Evolutionary conservation across 1,284 basidiomycete genomes (phyloP).

Genomic region (Malassezia globosa): DNA sequence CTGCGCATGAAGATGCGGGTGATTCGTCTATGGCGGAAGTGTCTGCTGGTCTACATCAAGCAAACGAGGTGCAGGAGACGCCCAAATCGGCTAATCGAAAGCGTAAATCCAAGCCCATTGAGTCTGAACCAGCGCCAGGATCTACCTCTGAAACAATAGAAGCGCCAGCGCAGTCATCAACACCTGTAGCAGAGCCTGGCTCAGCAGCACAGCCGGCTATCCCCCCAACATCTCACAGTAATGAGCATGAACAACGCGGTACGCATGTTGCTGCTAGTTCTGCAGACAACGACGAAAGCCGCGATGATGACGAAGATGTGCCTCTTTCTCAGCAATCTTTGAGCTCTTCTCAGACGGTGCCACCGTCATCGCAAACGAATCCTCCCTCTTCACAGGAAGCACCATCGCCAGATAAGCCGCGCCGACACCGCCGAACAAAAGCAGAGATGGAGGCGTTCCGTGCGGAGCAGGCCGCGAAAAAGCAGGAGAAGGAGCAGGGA

Average conservation of each 20-base stretch:
- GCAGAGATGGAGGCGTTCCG: conserved; percentile 20
- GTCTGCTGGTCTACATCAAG: not conserved
- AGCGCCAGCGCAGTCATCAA: too few relatives aligned
- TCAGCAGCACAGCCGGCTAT: not conserved
- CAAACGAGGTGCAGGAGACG: not conserved
- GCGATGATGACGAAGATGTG: conserved; percentile 9
- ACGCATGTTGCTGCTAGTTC: too few relatives aligned
- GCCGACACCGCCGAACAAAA: conserved; percentile 15
- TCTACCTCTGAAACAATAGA: not conserved
- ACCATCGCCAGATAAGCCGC: conserved; percentile 1
- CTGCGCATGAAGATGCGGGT: not conserved
- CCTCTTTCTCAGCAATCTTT: conserved; percentile 11
- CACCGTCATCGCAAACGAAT: not conserved
- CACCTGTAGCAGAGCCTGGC: too few relatives aligned
- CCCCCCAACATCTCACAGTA: not conserved
- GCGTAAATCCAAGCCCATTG: not conserved
- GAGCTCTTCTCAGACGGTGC: too few relatives aligned
- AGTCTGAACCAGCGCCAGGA: not conserved
- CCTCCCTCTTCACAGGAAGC: not conserved
- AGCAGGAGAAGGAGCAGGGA: conserved; percentile 8
- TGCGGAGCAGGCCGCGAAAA: conserved; percentile 16
- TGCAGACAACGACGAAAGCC: too few relatives aligned
- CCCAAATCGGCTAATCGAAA: not conserved
- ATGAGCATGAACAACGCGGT: not conserved
- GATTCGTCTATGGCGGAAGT: not conserved